These are phyloP conservation scores for Candida patagonica DNA, from an alignment of 805 yeast genomes.

Conservation along the genomic window DNA sequence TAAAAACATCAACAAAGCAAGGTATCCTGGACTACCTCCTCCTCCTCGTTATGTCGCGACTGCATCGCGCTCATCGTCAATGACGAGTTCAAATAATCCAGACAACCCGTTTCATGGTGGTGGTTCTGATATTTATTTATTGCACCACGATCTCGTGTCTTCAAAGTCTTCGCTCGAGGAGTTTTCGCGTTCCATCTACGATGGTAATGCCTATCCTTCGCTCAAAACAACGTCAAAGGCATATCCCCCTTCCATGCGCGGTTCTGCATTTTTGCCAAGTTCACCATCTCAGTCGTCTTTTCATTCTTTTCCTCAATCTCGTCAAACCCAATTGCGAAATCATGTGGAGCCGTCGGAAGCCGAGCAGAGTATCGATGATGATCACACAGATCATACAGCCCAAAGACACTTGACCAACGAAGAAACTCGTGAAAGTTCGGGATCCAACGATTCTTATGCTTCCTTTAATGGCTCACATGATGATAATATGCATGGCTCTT, in stretches of 20 bases:
- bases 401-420: background rate
- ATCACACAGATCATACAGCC: too few species aligned
- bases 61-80: background rate
- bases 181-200: slow-evolving; percentile 19
- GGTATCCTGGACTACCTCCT: background rate
- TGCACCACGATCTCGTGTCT: slow-evolving; percentile 15
- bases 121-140: slow-evolving; percentile 14
- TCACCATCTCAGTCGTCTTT: too few species aligned
- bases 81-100: background rate
- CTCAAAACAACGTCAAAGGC: slow-evolving; percentile 8
- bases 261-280: too few species aligned
- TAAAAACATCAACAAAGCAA: background rate
- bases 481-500: too few species aligned
- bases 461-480: too few species aligned
- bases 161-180: slow-evolving; percentile 18
- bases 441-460: too few species aligned
- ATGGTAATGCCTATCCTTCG: too few species aligned
- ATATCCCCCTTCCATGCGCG: slow-evolving; percentile 9
- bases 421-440: too few species aligned
- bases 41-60: background rate
- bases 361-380: too few species aligned
- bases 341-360: too few species aligned
- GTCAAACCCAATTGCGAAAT: too few species aligned
- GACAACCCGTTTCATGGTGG: slow-evolving; percentile 16
- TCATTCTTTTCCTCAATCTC: too few species aligned